These are phyloP conservation scores for Suillus plorans DNA, from an alignment of 768 basidiomycete genomes.

Conservation along the genomic window DNA sequence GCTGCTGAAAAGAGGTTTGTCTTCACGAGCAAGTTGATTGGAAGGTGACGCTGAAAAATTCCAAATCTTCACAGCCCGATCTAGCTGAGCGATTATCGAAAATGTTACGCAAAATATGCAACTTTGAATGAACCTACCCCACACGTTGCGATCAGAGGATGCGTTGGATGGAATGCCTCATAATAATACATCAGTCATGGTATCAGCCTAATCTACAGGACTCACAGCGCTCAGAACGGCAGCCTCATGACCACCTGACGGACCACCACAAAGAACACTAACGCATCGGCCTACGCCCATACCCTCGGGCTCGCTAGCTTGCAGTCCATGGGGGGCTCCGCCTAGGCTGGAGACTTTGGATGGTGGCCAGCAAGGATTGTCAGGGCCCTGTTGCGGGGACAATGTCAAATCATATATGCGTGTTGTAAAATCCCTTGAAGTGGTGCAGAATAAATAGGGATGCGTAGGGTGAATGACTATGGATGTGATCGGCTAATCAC, in stretches of 20 bases:
- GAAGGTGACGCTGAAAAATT: slow-evolving; percentile 41
- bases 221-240: slow-evolving; percentile 67
- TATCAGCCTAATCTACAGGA: background rate
- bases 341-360: slow-evolving; percentile 48
- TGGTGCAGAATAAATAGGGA: slow-evolving; percentile 65
- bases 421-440: slow-evolving; percentile 69
- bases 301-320: slow-evolving; percentile 59
- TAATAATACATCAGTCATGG: slow-evolving; percentile 5
- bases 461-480: slow-evolving; percentile 61
- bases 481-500: slow-evolving; percentile 60
- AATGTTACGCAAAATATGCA: background rate
- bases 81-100: slow-evolving; percentile 45
- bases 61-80: slow-evolving; percentile 79
- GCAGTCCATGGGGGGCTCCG: slow-evolving; percentile 70
- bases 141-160: slow-evolving; percentile 73
- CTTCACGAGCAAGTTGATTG: slow-evolving; percentile 53
- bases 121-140: slow-evolving; percentile 48
- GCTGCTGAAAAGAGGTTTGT: slow-evolving; percentile 77
- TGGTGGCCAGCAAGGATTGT: slow-evolving; percentile 64
- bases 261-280: slow-evolving; percentile 63
- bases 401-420: slow-evolving; percentile 65
- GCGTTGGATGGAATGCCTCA: slow-evolving; percentile 66
- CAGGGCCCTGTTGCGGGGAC: slow-evolving; percentile 31
- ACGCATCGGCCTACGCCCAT: slow-evolving; percentile 59
- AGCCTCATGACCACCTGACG: slow-evolving; percentile 71